Conservation (phyloP, 2,329 filamentous ascomycete species). For the Penicillium hordei region DNA sequence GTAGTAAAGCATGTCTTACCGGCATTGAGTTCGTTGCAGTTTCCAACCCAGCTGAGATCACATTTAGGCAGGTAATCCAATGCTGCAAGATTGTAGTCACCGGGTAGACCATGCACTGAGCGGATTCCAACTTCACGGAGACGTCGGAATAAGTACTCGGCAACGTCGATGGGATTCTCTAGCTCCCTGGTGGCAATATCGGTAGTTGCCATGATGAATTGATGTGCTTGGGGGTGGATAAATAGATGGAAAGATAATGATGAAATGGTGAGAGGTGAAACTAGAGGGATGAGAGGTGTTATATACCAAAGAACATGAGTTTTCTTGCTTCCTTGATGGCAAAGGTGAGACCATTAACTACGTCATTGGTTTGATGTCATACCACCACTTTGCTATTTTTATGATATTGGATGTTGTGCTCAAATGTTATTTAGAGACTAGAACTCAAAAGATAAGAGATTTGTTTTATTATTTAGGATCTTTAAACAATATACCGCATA, state of each 20-base stretch:
- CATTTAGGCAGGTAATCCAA: constrained; percentile 58
- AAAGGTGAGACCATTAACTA: constrained; percentile 12
- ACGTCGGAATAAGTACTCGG: constrained; percentile 52
- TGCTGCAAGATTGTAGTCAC: constrained; percentile 67
- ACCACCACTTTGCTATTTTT: constrained; percentile 7
- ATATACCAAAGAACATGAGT: neutral
- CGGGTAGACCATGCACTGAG: constrained; percentile 54
- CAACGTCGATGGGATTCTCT: constrained; percentile 46
- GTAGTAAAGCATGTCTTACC: constrained; percentile 35
- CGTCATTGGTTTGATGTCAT: constrained; percentile 31
- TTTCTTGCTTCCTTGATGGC: neutral
- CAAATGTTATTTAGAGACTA: neutral
- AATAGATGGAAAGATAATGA: neutral
- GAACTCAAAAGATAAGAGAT: neutral
- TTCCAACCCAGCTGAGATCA: constrained; percentile 60
- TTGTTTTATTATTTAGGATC: neutral
- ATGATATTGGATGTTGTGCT: neutral
- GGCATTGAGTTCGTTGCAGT: constrained; percentile 62
- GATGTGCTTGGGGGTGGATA: neutral
- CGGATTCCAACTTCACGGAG: constrained; percentile 51
- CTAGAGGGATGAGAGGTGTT: too few species aligned
- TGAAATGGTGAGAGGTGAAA: neutral
- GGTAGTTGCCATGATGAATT: constrained; percentile 32
- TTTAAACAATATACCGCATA: too few species aligned
- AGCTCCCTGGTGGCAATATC: constrained; percentile 48